Percentiles rank a stretch among this genome's conserved stretches.
phyloP scores from a whole-genome alignment of 2,329 filamentous ascomycete genomes.

The Penicillium occitanis region DNA sequence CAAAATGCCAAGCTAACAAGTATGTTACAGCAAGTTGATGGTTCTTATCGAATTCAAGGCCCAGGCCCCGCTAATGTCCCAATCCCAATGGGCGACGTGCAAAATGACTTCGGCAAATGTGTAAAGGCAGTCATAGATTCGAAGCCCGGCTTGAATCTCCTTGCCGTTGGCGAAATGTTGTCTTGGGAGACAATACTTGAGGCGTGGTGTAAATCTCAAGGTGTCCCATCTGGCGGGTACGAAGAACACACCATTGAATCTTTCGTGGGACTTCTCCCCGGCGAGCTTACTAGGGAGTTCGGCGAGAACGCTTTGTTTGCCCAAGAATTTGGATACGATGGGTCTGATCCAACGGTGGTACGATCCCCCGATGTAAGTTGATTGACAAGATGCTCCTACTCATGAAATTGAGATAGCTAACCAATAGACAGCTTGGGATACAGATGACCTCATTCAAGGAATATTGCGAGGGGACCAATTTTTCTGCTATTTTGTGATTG shows the following conservation, averaged over 20 bases:
- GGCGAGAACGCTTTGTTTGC: slow-evolving; percentile 15
- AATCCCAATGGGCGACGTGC: slow-evolving; percentile 11
- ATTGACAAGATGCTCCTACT: neutral
- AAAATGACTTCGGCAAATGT: slow-evolving; percentile 7
- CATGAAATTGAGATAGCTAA: neutral
- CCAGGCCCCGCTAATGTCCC: neutral
- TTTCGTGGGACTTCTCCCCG: neutral
- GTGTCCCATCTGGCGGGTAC: neutral
- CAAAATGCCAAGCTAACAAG: neutral
- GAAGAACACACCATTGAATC: slow-evolving; percentile 6
- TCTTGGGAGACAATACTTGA: slow-evolving; percentile 11
- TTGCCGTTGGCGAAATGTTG: slow-evolving; percentile 11
- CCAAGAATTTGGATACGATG: slow-evolving; percentile 12
- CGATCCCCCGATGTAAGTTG: slow-evolving; percentile 1
- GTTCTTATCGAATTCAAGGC: slow-evolving; percentile 1
- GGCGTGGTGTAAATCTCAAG: slow-evolving; percentile 13
- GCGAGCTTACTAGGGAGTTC: slow-evolving; percentile 6
- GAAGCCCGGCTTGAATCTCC: slow-evolving; percentile 1
- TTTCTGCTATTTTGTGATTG: neutral
- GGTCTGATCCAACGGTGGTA: slow-evolving; percentile 2
- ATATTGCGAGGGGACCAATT: slow-evolving; percentile 7
- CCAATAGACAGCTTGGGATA: slow-evolving; percentile 6
- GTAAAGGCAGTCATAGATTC: slow-evolving; percentile 4
- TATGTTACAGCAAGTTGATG: slow-evolving; percentile 1
- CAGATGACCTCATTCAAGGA: slow-evolving; percentile 12